A percentile compares a stretch with the other conserved stretches of the same genome.
phyloP scores from a whole-genome alignment of 148 eudicot species.

The Drosera capensis region DNA sequence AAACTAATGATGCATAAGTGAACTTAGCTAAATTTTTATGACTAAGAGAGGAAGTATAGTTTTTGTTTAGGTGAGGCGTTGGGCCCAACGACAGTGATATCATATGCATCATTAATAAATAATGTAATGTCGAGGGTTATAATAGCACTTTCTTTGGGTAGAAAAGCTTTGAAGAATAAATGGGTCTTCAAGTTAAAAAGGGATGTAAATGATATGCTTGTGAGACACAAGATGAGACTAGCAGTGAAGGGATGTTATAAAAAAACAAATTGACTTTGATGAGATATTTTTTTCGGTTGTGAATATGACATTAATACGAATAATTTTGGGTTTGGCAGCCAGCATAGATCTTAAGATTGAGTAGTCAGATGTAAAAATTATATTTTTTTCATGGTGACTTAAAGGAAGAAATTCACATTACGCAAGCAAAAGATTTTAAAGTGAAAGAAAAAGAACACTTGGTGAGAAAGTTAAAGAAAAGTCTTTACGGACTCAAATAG shows the following conservation, averaged over 20 bases:
- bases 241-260: neutral
- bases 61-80: too few species aligned
- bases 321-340: neutral
- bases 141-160: neutral
- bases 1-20: too few species aligned
- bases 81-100: too few species aligned
- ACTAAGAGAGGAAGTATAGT: too few species aligned
- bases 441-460: neutral
- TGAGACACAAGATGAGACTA: neutral
- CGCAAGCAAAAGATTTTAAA: neutral
- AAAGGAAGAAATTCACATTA: neutral
- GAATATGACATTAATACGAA: neutral
- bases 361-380: neutral
- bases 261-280: neutral
- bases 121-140: too few species aligned
- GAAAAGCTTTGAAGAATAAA: neutral
- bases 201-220: neutral
- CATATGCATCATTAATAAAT: too few species aligned
- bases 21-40: too few species aligned
- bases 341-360: neutral
- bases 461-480: neutral
- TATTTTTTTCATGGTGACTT: neutral
- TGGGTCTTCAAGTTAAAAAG: neutral
- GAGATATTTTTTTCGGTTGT: neutral
- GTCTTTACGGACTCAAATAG: neutral